Evolutionary conservation across 257 asterid genomes (phyloP).

Genomic region (Mentha longifolia): DNA sequence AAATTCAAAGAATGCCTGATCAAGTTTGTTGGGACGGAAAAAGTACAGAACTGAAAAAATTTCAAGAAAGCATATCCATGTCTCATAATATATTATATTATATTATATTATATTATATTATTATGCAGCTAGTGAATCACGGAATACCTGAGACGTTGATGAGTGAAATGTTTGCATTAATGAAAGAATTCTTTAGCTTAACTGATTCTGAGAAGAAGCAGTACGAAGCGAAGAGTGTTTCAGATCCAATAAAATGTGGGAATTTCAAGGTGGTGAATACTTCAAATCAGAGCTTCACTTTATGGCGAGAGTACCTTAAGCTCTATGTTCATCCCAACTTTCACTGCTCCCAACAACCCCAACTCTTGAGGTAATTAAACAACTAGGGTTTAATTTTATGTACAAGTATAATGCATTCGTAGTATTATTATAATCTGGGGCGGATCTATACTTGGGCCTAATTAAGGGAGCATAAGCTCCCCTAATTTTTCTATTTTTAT

Average conservation of each 20-base stretch:
- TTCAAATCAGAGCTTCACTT: slow-evolving; percentile 31
- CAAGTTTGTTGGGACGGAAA: no score
- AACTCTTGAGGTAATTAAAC: slow-evolving; percentile 30
- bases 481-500: no score
- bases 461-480: no score
- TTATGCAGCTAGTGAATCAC: slow-evolving; percentile 52
- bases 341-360: slow-evolving; percentile 46
- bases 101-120: no score
- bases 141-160: slow-evolving; percentile 45
- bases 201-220: slow-evolving; percentile 41
- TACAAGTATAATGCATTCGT: no score
- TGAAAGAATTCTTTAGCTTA: slow-evolving; percentile 38
- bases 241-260: slow-evolving; percentile 47
- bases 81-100: no score
- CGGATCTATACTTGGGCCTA: no score
- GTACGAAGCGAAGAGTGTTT: slow-evolving; percentile 36
- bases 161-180: slow-evolving; percentile 26
- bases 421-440: no score
- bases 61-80: no score
- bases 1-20: no score
- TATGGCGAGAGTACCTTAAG: slow-evolving; percentile 55
- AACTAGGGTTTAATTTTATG: no score
- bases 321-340: slow-evolving; percentile 48
- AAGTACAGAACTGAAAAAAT: no score
- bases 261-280: slow-evolving; percentile 24